Percentiles rank a stretch among this genome's conserved stretches.
These are phyloP conservation scores for Arthroderma sp. DNA, from an alignment of 2,329 filamentous ascomycete genomes.

Conservation along the genomic window DNA sequence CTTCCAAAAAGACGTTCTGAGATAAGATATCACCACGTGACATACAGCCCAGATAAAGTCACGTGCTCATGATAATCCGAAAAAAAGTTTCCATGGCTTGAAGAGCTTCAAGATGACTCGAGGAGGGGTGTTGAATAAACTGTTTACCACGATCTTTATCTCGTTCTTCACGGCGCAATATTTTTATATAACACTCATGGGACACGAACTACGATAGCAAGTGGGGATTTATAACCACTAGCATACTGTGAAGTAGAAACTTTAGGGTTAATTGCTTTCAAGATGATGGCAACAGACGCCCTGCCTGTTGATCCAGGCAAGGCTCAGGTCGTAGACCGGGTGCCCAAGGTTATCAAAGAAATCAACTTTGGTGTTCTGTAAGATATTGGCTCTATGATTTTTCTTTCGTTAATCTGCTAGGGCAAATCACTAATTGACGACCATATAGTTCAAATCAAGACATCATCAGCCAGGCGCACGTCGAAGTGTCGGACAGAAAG, in stretches of 20 bases:
- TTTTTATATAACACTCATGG: background rate
- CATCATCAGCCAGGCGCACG: conserved; percentile 86
- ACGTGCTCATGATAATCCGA: background rate
- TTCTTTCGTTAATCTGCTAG: too few relatives aligned
- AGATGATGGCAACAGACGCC: conserved; percentile 33
- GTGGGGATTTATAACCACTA: background rate
- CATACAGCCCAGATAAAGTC: background rate
- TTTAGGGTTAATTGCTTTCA: background rate
- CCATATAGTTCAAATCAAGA: conserved; percentile 66
- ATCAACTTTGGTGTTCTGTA: conserved; percentile 84
- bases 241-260: background rate
- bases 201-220: background rate
- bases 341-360: conserved; percentile 83
- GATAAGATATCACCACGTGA: background rate
- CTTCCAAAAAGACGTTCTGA: background rate
- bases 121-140: background rate
- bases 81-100: background rate
- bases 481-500: conserved; percentile 87
- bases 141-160: too few relatives aligned
- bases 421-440: conserved; percentile 3
- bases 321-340: conserved; percentile 77
- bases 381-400: conserved; percentile 20
- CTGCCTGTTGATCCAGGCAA: conserved; percentile 47
- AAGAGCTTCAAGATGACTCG: background rate
- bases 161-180: background rate